These are phyloP conservation scores for Alternaria sp. DNA, from an alignment of 2,329 filamentous ascomycete genomes.

Conservation along the genomic window DNA sequence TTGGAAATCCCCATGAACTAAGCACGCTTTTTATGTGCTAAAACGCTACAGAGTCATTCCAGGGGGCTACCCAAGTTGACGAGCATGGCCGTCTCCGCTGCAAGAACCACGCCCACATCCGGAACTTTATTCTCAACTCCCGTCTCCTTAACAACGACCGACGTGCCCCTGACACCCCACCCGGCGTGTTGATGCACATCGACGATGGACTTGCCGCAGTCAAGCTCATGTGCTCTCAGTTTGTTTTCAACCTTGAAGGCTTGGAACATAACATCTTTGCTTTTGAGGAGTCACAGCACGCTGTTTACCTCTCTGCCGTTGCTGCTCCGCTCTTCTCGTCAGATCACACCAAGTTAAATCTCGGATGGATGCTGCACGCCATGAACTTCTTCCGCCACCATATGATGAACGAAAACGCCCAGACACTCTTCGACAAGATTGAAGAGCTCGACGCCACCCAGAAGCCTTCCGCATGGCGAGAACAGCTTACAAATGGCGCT, in stretches of 20 bases:
- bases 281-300: slow-evolving; percentile 58
- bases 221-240: slow-evolving; percentile 46
- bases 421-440: slow-evolving; percentile 51
- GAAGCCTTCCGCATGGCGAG: slow-evolving; percentile 56
- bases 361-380: slow-evolving; percentile 58
- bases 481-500: slow-evolving; percentile 46
- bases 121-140: slow-evolving; percentile 43
- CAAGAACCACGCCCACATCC: slow-evolving; percentile 47
- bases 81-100: slow-evolving; percentile 38
- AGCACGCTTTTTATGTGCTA: not conserved
- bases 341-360: slow-evolving; percentile 50
- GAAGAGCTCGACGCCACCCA: slow-evolving; percentile 48
- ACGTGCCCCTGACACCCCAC: slow-evolving; percentile 24
- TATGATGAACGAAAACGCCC: slow-evolving; percentile 52
- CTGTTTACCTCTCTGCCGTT: slow-evolving; percentile 53
- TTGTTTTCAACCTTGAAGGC: slow-evolving; percentile 37
- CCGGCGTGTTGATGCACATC: slow-evolving; percentile 14
- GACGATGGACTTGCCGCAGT: slow-evolving; percentile 38
- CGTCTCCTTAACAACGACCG: slow-evolving; percentile 39
- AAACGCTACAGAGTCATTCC: slow-evolving; percentile 43
- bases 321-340: slow-evolving; percentile 53
- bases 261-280: slow-evolving; percentile 37
- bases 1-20: not conserved
- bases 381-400: slow-evolving; percentile 65
- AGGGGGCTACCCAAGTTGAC: slow-evolving; percentile 26